Evolutionary conservation across 495 filamentous ascomycete species (phyloP).

Genomic region (Saxispiralis lemnorum): DNA sequence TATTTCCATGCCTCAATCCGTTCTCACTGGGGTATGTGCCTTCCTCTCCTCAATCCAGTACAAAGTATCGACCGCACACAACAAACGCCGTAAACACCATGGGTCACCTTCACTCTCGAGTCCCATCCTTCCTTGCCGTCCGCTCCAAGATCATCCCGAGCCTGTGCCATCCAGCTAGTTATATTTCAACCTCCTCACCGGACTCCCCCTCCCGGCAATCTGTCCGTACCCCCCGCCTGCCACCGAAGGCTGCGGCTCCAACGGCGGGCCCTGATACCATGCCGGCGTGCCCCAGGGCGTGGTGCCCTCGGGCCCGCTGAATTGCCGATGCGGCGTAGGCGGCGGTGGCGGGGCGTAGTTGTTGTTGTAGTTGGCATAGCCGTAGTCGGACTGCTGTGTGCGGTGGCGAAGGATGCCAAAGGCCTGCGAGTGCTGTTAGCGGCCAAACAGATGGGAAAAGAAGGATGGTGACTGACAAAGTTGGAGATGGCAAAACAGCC

Average conservation of each 20-base stretch:
- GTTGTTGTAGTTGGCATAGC: neutral
- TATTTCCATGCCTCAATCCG: too few species aligned
- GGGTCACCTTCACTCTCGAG: too few species aligned
- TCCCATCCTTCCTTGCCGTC: too few species aligned
- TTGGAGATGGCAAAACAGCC: constrained; percentile 40
- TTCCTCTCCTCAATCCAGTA: too few species aligned
- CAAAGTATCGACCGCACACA: too few species aligned
- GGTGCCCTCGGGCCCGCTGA: constrained; percentile 15
- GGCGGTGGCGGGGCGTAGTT: constrained; percentile 19
- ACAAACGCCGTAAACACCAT: too few species aligned
- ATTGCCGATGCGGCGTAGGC: constrained; percentile 21
- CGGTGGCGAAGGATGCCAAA: constrained; percentile 6
- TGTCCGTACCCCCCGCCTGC: constrained; percentile 10
- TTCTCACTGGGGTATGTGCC: too few species aligned
- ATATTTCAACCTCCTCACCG: constrained; percentile 13
- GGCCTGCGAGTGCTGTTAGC: constrained; percentile 11
- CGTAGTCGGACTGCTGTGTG: constrained; percentile 7
- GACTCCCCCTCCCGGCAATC: constrained; percentile 13
- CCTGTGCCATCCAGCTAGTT: neutral
- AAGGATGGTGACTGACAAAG: constrained; percentile 31
- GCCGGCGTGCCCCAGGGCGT: constrained; percentile 3
- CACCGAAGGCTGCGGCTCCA: constrained; percentile 13
- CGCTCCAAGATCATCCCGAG: too few species aligned
- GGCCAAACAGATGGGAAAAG: constrained; percentile 17
- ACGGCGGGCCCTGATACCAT: constrained; percentile 8